A percentile compares a stretch with the other conserved stretches of the same genome.
Conservation (phyloP, 805 yeast genomes). For the Ogataea nitratoaversa region DNA sequence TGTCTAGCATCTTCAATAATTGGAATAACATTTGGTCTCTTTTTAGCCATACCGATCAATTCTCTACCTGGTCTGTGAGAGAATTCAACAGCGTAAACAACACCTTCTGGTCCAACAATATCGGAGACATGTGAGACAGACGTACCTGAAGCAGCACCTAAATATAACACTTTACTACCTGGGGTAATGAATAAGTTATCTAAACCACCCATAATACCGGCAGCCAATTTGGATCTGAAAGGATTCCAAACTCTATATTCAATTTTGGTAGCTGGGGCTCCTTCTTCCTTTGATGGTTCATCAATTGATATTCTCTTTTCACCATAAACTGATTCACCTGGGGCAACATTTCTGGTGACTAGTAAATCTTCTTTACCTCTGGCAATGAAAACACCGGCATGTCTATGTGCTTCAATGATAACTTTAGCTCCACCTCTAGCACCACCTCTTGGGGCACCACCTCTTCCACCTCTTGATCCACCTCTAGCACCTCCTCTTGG, state of each 20-base stretch:
- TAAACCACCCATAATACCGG: conserved; percentile 99
- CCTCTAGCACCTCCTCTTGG: conserved; percentile 53
- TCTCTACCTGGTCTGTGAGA: conserved; percentile 99
- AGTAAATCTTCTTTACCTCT: conserved; percentile 99
- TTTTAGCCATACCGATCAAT: conserved; percentile 98
- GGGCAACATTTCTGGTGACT: conserved; percentile 94
- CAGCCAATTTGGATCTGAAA: conserved; percentile 98
- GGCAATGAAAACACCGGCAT: conserved; percentile 98
- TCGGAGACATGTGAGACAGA: conserved; percentile 98
- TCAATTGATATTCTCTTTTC: conserved; percentile 94
- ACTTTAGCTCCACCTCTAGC: conserved; percentile 93
- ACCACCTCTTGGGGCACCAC: conserved; percentile 69
- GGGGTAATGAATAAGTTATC: conserved; percentile 97
- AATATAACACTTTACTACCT: conserved; percentile 93
- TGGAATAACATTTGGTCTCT: conserved; percentile 98
- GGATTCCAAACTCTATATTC: conserved; percentile 99
- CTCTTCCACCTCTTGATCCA: conserved; percentile 55
- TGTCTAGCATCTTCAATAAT: conserved; percentile 99
- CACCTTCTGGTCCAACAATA: conserved; percentile 98
- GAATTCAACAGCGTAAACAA: conserved; percentile 98
- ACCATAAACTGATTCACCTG: conserved; percentile 98
- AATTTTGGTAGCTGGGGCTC: conserved; percentile 84
- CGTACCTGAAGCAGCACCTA: conserved; percentile 99
- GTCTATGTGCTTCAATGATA: conserved; percentile 97
- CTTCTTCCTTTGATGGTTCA: conserved; percentile 86